These are phyloP conservation scores for Didymella lethalis DNA, from an alignment of 2,329 filamentous ascomycete species.

Conservation along the genomic window DNA sequence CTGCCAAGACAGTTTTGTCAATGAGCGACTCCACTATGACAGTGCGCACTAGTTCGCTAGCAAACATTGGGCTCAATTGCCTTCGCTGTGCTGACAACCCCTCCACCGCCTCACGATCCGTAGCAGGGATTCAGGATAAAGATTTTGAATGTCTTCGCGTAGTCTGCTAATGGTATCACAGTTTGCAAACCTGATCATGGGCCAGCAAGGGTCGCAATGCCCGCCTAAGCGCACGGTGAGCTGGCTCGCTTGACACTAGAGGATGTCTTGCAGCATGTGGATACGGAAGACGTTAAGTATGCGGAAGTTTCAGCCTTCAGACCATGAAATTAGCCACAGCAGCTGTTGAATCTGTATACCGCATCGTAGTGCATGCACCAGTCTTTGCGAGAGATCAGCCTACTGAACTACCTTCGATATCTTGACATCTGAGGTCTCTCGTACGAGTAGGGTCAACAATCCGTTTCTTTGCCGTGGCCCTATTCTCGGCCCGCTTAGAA, in stretches of 20 bases:
- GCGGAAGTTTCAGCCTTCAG: slow-evolving; percentile 9
- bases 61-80: slow-evolving; percentile 17
- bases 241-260: slow-evolving; percentile 24
- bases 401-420: background rate
- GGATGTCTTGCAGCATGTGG: slow-evolving; percentile 26
- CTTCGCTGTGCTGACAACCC: slow-evolving; percentile 10
- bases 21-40: slow-evolving; percentile 22
- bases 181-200: background rate
- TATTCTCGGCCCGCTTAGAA: slow-evolving; percentile 23
- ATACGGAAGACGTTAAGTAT: slow-evolving; percentile 14
- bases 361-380: slow-evolving; percentile 2
- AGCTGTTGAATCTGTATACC: slow-evolving; percentile 5
- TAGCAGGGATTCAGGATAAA: slow-evolving; percentile 5
- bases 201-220: slow-evolving; percentile 9
- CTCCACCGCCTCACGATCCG: slow-evolving; percentile 17
- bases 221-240: slow-evolving; percentile 21
- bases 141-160: slow-evolving; percentile 1
- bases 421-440: background rate
- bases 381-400: slow-evolving; percentile 4
- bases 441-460: slow-evolving; percentile 7
- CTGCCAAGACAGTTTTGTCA: slow-evolving; percentile 26
- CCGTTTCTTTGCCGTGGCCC: slow-evolving; percentile 18
- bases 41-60: slow-evolving; percentile 24
- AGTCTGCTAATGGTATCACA: slow-evolving; percentile 10
- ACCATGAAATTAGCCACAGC: background rate